Conservation (phyloP, 352 stramenopile species). For the Lagenidium sp. region DNA sequence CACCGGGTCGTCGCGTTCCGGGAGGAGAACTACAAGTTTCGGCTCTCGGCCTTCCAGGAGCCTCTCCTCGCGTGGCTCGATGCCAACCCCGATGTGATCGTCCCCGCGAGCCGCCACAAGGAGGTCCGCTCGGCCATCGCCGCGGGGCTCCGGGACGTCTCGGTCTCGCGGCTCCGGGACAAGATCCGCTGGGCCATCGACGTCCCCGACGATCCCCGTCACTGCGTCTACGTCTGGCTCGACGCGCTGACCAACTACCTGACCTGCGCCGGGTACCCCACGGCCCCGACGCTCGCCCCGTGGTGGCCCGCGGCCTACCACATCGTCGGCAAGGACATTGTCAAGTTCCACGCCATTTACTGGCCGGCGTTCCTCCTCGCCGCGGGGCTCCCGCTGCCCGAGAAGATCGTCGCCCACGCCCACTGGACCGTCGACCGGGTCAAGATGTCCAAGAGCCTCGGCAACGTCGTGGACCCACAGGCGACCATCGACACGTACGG, state of each 20-base stretch:
- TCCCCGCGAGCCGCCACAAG: constrained; percentile 87
- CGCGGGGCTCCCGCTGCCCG: constrained; percentile 86
- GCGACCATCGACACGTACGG: constrained; percentile 89
- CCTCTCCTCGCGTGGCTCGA: constrained; percentile 88
- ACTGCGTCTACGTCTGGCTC: constrained; percentile 99
- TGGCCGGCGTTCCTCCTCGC: constrained; percentile 97
- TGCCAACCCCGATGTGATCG: constrained; percentile 84
- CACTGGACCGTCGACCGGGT: constrained; percentile 98
- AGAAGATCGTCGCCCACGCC: constrained; percentile 94
- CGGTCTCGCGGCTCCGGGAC: constrained; percentile 92
- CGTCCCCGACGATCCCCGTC: constrained; percentile 84
- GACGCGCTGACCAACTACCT: constrained; percentile 99
- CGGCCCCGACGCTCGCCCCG: constrained; percentile 16
- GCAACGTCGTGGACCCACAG: constrained; percentile 96
- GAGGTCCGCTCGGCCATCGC: constrained; percentile 87
- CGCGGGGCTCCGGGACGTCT: constrained; percentile 93
- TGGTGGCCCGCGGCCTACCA: constrained; percentile 85
- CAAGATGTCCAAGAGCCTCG: constrained; percentile 99
- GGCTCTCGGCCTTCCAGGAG: constrained; percentile 91
- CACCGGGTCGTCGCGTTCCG: constrained; percentile 91
- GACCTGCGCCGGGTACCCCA: constrained; percentile 91
- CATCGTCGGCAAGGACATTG: constrained; percentile 98
- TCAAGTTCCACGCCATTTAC: constrained; percentile 99
- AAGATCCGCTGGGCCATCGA: constrained; percentile 96
- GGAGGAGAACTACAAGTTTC: constrained; percentile 99